These are phyloP conservation scores for Protomyces gravidus DNA, from an alignment of 1,139 yeast genomes.

Conservation along the genomic window DNA sequence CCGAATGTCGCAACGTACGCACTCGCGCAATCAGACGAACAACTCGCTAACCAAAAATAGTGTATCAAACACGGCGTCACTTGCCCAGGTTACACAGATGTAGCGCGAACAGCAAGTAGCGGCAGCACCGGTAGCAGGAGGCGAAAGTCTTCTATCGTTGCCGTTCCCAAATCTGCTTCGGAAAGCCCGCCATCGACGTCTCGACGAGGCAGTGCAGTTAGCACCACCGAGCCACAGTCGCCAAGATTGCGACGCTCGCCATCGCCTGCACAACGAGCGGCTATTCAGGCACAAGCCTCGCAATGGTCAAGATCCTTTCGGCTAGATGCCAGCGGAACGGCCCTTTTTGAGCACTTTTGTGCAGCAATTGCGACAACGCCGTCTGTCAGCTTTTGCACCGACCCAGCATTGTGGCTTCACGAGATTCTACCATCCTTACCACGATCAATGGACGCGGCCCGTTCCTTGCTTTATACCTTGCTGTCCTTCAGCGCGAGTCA, in stretches of 20 bases:
- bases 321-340: background rate
- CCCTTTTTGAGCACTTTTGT: conserved; percentile 2
- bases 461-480: background rate
- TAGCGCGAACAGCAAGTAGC: background rate
- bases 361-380: conserved; percentile 3
- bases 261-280: background rate
- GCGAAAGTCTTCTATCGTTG: background rate
- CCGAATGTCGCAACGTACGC: conserved; percentile 24
- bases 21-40: background rate
- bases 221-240: background rate
- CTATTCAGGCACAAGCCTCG: background rate
- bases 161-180: background rate
- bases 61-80: conserved; percentile 23
- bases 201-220: background rate
- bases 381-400: conserved; percentile 7
- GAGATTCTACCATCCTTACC: background rate
- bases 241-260: background rate
- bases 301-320: background rate
- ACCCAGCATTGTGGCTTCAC: conserved; percentile 4
- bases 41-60: background rate
- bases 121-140: conserved; percentile 3
- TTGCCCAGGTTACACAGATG: conserved; percentile 23
- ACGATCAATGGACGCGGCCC: background rate
- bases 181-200: background rate
- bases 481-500: conserved; percentile 15